Evolutionary conservation across 2,329 filamentous ascomycete species (phyloP).

Genomic region (Talaromyces islandicus): DNA sequence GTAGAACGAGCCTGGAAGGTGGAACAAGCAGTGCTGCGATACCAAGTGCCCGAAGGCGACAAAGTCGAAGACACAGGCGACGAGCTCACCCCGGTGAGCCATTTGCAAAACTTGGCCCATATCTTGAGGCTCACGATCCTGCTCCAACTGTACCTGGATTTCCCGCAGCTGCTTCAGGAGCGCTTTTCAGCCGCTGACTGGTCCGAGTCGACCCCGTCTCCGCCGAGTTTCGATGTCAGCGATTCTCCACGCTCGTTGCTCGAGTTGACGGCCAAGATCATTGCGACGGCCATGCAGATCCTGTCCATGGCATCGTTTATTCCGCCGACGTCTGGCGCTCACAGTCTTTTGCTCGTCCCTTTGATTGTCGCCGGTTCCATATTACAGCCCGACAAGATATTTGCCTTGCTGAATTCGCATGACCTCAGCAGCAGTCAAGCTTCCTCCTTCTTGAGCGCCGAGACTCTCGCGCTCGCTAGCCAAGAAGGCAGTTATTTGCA

Average conservation of each 20-base stretch:
- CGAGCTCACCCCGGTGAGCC: background rate
- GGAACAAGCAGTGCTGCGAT: background rate
- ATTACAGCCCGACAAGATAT: background rate
- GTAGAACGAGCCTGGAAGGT: background rate
- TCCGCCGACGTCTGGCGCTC: background rate
- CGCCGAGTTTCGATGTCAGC: background rate
- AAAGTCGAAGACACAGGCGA: background rate
- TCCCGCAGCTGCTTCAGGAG: background rate
- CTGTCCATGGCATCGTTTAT: background rate
- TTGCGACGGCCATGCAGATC: background rate
- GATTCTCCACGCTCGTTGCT: background rate
- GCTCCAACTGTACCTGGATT: background rate
- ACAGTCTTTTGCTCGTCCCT: background rate
- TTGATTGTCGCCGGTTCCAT: background rate
- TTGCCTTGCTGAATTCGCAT: background rate
- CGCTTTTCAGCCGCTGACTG: background rate
- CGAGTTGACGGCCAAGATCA: background rate
- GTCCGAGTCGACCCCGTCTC: background rate
- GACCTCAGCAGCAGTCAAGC: background rate
- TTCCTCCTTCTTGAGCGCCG: background rate
- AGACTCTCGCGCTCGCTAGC: background rate
- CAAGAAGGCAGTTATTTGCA: background rate
- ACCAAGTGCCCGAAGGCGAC: background rate
- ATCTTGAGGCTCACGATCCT: background rate
- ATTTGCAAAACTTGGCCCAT: background rate